Evolutionary conservation across 352 stramenopile genomes (phyloP).

Genomic region (Globisporangium rhizosaccharum): DNA sequence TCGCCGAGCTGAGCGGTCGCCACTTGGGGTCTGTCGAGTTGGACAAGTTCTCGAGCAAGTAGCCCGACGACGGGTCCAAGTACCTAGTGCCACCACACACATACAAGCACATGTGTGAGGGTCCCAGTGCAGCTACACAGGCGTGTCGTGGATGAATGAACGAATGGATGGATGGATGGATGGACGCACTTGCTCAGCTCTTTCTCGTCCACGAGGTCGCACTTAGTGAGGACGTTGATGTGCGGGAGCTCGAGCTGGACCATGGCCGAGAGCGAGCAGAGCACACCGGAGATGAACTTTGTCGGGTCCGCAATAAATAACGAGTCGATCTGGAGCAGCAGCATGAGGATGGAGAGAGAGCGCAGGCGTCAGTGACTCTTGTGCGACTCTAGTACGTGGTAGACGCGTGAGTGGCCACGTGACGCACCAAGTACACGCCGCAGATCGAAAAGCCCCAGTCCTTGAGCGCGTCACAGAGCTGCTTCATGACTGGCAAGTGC

Average conservation of each 20-base stretch:
- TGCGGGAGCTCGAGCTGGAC: conserved; percentile 97
- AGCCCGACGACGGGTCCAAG: conserved; percentile 77
- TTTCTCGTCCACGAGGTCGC: conserved; percentile 87
- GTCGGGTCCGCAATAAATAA: conserved; percentile 94
- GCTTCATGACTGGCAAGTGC: conserved; percentile 89
- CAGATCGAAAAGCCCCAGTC: conserved; percentile 88
- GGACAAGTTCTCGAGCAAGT: conserved; percentile 78
- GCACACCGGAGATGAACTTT: conserved; percentile 97
- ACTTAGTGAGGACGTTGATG: conserved; percentile 92
- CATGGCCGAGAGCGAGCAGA: conserved; percentile 97
- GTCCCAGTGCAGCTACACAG: background rate
- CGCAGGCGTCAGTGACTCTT: background rate
- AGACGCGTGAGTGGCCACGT: too few relatives aligned
- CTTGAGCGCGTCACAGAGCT: conserved; percentile 76
- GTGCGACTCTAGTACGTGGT: too few relatives aligned
- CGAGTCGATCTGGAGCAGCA: conserved; percentile 80
- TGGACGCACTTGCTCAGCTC: conserved; percentile 74
- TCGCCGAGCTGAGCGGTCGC: conserved; percentile 71
- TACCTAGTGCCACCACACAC: conserved; percentile 29
- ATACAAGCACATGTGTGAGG: background rate
- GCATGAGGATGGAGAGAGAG: background rate
- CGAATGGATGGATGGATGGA: too few relatives aligned
- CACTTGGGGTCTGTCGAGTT: conserved; percentile 79
- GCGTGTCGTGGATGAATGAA: too few relatives aligned
- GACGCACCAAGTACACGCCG: conserved; percentile 80